Evolutionary conservation across 2,329 filamentous ascomycete species (phyloP).

Genomic region (Aspergillus udagawae): DNA sequence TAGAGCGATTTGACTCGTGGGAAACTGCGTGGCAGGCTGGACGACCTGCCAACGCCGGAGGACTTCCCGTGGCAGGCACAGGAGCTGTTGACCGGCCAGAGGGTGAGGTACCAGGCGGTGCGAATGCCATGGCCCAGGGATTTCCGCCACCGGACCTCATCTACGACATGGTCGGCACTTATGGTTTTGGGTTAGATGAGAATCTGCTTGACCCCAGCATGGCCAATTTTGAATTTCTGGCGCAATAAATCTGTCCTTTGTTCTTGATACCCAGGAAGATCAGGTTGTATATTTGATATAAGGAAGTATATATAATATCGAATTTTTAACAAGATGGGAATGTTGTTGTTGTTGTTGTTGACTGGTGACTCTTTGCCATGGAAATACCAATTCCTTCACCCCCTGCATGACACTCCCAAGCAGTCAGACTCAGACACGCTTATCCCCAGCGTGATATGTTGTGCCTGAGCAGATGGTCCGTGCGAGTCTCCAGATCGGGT

Average conservation of each 20-base stretch:
- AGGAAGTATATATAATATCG: not conserved
- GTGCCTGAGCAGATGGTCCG: not conserved
- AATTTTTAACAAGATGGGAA: not conserved
- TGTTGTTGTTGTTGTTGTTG: not conserved
- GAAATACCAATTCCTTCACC: not conserved
- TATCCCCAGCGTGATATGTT: not conserved
- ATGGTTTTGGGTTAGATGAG: conserved; percentile 40
- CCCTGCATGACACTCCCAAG: not conserved
- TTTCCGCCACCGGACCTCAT: conserved; percentile 40
- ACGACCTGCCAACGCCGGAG: not conserved
- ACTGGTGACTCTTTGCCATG: not conserved
- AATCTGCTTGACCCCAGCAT: conserved; percentile 40
- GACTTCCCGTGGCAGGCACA: conserved; percentile 9
- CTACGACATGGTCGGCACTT: conserved; percentile 43
- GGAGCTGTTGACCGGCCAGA: conserved; percentile 13
- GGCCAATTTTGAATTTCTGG: conserved; percentile 39
- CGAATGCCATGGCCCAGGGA: conserved; percentile 40
- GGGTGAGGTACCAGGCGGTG: conserved; percentile 35
- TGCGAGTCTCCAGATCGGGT: not conserved
- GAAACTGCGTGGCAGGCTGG: conserved; percentile 29
- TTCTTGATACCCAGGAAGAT: not conserved
- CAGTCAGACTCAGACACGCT: not conserved
- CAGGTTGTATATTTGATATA: not conserved
- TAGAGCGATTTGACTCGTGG: conserved; percentile 40
- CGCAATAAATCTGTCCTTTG: conserved; percentile 19